These are phyloP conservation scores for Russula sp. DNA, from an alignment of 768 basidiomycete species.

Conservation along the genomic window DNA sequence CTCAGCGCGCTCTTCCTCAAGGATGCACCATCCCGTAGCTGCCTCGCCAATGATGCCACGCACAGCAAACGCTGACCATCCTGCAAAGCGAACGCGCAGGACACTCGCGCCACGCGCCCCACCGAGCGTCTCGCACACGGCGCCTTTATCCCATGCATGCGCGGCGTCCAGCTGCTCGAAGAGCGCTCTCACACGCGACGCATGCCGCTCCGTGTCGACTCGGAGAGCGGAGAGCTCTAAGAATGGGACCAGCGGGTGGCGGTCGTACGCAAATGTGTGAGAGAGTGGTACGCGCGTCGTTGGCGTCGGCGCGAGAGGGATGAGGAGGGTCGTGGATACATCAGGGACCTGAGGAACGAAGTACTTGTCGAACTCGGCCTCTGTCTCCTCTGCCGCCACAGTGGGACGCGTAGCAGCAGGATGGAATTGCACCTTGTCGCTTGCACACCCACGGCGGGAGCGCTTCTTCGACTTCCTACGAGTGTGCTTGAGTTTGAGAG, in stretches of 20 bases:
- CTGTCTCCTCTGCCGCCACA: slow-evolving; percentile 26
- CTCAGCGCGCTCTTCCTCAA: slow-evolving; percentile 53
- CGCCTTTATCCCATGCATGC: slow-evolving; percentile 62
- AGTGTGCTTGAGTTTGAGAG: slow-evolving; percentile 32
- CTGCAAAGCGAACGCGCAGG: slow-evolving; percentile 65
- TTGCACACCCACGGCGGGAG: slow-evolving; percentile 32
- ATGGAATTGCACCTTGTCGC: slow-evolving; percentile 29
- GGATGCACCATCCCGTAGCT: slow-evolving; percentile 69
- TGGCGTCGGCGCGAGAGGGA: slow-evolving; percentile 76
- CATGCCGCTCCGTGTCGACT: slow-evolving; percentile 51
- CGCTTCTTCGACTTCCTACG: slow-evolving; percentile 33
- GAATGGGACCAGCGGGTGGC: slow-evolving; percentile 51
- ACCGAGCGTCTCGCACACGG: slow-evolving; percentile 61
- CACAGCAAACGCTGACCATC: slow-evolving; percentile 68
- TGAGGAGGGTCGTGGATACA: slow-evolving; percentile 64
- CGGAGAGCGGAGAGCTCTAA: slow-evolving; percentile 52
- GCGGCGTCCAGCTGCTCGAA: slow-evolving; percentile 70
- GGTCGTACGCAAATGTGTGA: slow-evolving; percentile 30
- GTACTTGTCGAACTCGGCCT: slow-evolving; percentile 56
- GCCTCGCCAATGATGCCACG: slow-evolving; percentile 67
- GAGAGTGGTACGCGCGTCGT: slow-evolving; percentile 60
- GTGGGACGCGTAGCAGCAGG: slow-evolving; percentile 31
- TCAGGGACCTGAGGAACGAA: slow-evolving; percentile 45
- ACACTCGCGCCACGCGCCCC: slow-evolving; percentile 60
- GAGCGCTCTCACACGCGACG: slow-evolving; percentile 61